Evolutionary conservation across 2,329 filamentous ascomycete genomes (phyloP).

Genomic region (Sclerotinia trifoliorum): DNA sequence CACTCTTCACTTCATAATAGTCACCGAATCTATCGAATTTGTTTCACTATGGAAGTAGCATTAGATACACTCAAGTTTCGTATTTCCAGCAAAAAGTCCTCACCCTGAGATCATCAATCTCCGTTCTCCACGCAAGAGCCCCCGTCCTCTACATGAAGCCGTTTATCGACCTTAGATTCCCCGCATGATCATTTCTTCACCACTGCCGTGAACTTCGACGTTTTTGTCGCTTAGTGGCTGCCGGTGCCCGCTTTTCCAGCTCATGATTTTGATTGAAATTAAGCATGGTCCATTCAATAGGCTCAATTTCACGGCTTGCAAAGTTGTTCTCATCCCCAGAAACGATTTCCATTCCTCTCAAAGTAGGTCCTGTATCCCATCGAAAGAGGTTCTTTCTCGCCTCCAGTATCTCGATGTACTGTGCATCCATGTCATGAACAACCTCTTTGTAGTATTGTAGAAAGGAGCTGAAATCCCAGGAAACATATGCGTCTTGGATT

Average conservation of each 20-base stretch:
- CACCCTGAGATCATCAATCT: neutral
- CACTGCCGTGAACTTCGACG: too few species aligned
- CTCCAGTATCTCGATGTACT: neutral
- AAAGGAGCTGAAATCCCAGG: neutral
- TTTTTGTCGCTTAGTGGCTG: neutral
- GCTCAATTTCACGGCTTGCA: neutral
- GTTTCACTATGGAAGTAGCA: neutral
- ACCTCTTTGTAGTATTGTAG: neutral
- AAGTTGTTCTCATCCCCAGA: neutral
- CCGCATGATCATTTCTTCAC: neutral
- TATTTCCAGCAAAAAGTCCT: neutral
- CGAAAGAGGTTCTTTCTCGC: slow-evolving; percentile 1
- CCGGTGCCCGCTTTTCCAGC: neutral
- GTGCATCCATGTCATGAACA: neutral
- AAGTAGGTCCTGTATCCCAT: neutral
- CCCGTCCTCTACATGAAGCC: neutral
- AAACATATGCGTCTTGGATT: neutral
- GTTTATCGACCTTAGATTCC: too few species aligned
- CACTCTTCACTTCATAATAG: neutral
- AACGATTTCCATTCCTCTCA: neutral
- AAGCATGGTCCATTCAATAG: neutral
- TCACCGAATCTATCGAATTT: too few species aligned
- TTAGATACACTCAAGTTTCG: too few species aligned
- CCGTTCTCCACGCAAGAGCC: too few species aligned
- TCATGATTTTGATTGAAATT: neutral